A percentile compares a stretch with the other conserved stretches of the same genome.
Conservation (phyloP, 805 yeast species). For the Ogataea neopini region DNA sequence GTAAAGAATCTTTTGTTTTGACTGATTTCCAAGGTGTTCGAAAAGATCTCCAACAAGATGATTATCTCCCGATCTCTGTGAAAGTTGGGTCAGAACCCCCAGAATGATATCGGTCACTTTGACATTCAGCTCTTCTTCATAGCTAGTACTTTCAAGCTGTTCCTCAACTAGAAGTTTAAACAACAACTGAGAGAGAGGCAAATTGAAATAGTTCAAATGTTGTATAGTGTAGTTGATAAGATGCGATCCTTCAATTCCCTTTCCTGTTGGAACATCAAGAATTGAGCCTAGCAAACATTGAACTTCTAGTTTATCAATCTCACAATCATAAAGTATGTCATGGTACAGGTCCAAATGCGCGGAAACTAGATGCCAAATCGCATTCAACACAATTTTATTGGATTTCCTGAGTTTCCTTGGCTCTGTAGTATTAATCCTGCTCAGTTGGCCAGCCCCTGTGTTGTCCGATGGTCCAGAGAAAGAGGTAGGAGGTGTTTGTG, state of each 20-base stretch:
- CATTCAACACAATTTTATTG: conserved; percentile 17
- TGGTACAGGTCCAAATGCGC: conserved; percentile 21
- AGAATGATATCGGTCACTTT: conserved; percentile 13
- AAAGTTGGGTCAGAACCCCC: conserved; percentile 16
- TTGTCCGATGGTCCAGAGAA: conserved; percentile 9
- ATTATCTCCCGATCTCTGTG: conserved; percentile 13
- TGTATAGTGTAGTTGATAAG: conserved; percentile 22
- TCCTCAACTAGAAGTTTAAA: conserved; percentile 35
- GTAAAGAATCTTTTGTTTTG: conserved; percentile 36
- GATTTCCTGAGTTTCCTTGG: conserved; percentile 6
- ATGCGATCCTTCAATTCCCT: conserved; percentile 3
- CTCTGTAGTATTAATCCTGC: conserved; percentile 4
- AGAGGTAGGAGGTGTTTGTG: conserved; percentile 22
- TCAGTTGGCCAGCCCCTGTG: conserved; percentile 3
- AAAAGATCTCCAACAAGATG: conserved; percentile 41
- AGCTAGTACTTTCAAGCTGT: conserved; percentile 6
- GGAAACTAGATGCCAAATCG: conserved; percentile 29
- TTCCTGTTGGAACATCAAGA: conserved; percentile 14
- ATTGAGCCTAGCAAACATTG: conserved; percentile 19
- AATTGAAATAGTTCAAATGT: conserved; percentile 39
- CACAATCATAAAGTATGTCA: conserved; percentile 19
- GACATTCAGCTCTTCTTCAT: conserved; percentile 15
- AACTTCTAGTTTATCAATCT: conserved; percentile 13
- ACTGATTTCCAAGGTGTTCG: conserved; percentile 34
- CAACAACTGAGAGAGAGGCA: conserved; percentile 44